Evolutionary conservation across 805 yeast genomes (phyloP), one percentile per base, ranked within the genome.

Genomic region (Yarrowia yakushimensis): DNA sequence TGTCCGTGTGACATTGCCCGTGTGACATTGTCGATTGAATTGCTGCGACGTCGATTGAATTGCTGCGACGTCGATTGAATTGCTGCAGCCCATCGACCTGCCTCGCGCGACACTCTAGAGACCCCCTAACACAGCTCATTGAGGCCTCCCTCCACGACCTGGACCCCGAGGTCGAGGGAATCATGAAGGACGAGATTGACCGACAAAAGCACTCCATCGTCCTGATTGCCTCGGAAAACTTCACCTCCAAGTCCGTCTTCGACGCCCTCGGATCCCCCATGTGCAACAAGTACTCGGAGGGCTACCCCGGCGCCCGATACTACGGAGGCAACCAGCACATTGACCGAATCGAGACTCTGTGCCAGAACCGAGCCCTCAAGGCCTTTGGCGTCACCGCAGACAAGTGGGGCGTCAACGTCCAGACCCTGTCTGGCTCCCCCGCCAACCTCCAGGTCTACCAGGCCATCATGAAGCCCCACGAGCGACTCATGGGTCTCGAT

Each of bases 241-340:
- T 93, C 81, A 94, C 99, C 63, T 88, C 97, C 62, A 88, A 88
- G 69, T 88, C 98, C 42, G 99, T 94, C 50, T 88, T 93, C 79
- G 98, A 94, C 72, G 90, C 96, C 33, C 85, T 93, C 71, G 99
- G 99, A 69, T 87, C 98, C 59, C 97, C 96, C 75, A 90, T 94
- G 97, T 89, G 89, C 76, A 94, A 94, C 85, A 94, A 94, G 81
- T 94, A 94, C 80, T 91, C 97, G 39, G 99, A 94, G 79, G 99
- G 99, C 66, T 93, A 94, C 79, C 99, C 99, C 65, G 98, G 98
- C 68, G 97, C 96, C 67, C 86, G 99, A 77, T 94, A 94, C 82
- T 94, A 94, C 76, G 99, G 99, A 77, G 98, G 98, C 75, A 94
- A 94, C 77, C 96, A 94, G 82, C 87, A 87, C 78, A 94, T 94